Evolutionary conservation across 495 filamentous ascomycete genomes (phyloP).

Genomic region (Annulohypoxylon stygium): DNA sequence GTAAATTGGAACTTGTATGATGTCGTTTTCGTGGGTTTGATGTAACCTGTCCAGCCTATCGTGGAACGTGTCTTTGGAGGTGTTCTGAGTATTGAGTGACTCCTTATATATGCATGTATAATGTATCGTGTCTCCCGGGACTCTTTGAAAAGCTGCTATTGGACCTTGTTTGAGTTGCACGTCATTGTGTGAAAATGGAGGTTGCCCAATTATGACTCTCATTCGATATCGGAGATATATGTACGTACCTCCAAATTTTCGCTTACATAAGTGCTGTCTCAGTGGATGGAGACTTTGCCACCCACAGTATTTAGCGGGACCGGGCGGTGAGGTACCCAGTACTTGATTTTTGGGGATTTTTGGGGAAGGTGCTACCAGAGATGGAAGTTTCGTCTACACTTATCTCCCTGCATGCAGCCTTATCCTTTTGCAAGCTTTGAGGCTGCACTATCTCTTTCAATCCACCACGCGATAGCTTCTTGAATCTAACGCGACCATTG

Average conservation of each 20-base stretch:
- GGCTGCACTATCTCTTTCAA: conserved; percentile 39
- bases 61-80: not conserved
- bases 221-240: conserved; percentile 15
- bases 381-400: conserved; percentile 28
- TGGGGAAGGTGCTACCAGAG: not conserved
- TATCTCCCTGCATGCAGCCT: conserved; percentile 37
- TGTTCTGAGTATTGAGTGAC: not conserved
- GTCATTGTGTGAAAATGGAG: conserved; percentile 18
- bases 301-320: conserved; percentile 16
- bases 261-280: conserved; percentile 44
- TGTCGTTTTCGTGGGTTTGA: not conserved
- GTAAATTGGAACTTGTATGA: not conserved
- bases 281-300: conserved; percentile 33
- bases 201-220: conserved; percentile 33
- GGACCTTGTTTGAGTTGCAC: conserved; percentile 22
- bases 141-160: conserved; percentile 11
- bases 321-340: conserved; percentile 5
- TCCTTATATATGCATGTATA: not conserved
- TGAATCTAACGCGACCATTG: conserved; percentile 40
- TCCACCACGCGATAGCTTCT: conserved; percentile 52
- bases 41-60: not conserved
- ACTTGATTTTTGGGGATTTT: not conserved
- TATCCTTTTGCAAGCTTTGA: conserved; percentile 44
- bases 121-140: too few species aligned
- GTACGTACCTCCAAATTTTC: conserved; percentile 37